Base-by-base conservation (phyloP, 495 filamentous ascomycete genomes). In the Letharia columbiana region DNA sequence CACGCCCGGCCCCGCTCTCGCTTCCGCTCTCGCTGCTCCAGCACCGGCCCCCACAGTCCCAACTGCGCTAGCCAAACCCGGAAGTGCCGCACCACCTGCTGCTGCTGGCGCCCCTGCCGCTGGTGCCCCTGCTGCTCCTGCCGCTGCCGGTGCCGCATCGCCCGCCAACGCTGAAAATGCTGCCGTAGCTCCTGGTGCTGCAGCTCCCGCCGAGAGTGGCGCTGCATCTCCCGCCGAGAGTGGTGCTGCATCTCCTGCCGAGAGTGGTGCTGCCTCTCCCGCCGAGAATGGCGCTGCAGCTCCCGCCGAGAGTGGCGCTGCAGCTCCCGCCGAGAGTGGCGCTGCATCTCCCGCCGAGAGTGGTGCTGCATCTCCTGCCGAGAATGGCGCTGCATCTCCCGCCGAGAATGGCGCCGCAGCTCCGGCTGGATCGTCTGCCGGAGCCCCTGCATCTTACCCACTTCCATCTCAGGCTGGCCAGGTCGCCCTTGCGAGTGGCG, bases 361-460 rank as follows among this genome's bases (percentile, higher is more conserved):
- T 3, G 49, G 60, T 13, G 49, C 60, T 8, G 65, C 35, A 64
- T 37, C 57, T 39, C 56, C 68, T 13, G 68, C 63, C 59, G 62
- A 54, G 41, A 41, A 76, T 23, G 73, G 75, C 52, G 47, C 63
- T 35, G 60, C 73, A 18, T 74, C 72, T 5, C 72, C 77, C 23
- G 40, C 68, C 28, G 47, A 57, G 28, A 41, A 58, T 61, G 64
- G 41, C 9, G 64, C 58, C n/a, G 35, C 52, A 31, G 49, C 35
- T 35, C 54, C 65, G 0, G 50, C 62, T 40, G 62, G 60, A 37
- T 40, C 37, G 17, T 6, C 65, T 39, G 31, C 60, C 45, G 60
- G 35, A 37, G 61, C 28, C 13, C 35, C 62, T 42, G 62, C 23
- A 50, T 33, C 60, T 41, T 63, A 60, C 37, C 62, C 66, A 42